Evolutionary conservation across 2,329 filamentous ascomycete species (phyloP), one percentile per base, ranked within the genome.

Genomic region (Penicillium fuscoglaucum): DNA sequence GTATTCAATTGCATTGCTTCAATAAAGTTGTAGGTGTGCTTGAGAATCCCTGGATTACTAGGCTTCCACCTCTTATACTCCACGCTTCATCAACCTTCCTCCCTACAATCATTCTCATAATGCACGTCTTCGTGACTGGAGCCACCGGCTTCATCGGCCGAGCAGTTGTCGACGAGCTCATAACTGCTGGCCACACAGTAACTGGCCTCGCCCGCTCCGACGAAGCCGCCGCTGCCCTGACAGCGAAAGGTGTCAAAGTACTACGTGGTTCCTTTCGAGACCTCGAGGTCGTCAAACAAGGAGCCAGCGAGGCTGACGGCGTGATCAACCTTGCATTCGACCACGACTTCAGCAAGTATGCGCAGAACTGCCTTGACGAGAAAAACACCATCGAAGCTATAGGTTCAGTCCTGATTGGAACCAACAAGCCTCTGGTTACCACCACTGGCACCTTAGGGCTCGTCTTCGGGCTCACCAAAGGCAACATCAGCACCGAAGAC

Each of bases 131-230:
- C 26, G 61, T 65, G 8, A 80, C 79, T 7, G 79, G 79, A 41
- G 72, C 77, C 6, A 74, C 77, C 7, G 78, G 79, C 63, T 79
- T 76, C 58, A 70, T 81, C 55, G 79, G 79, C 62, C 63, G 66
- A 21, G 69, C 72, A 7, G 69, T 79, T 15, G 70, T 75, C 24
- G 57, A 75, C 50, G 74, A 77, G 35, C 73, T 80, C 13, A 64
- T 80, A 15, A 28, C 61, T 5, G 60, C 68, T 28, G 78, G 78
- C 45, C 76, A 80, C 60, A 66, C 60, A 5, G 77, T 82, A 31
- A 63, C 76, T 15, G 79, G 74, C 8, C 74, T 80, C 47, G 69
- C 75, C 15, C 79, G 78, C 48, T 72, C 61, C 17, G 71, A 75
- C 8, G 60, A 61, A 21, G 63, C 65, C 21, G 73, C 68, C 26